These are phyloP conservation scores for Uronychia setigera DNA, from an alignment of 73 alveolate genomes.

Conservation along the genomic window DNA sequence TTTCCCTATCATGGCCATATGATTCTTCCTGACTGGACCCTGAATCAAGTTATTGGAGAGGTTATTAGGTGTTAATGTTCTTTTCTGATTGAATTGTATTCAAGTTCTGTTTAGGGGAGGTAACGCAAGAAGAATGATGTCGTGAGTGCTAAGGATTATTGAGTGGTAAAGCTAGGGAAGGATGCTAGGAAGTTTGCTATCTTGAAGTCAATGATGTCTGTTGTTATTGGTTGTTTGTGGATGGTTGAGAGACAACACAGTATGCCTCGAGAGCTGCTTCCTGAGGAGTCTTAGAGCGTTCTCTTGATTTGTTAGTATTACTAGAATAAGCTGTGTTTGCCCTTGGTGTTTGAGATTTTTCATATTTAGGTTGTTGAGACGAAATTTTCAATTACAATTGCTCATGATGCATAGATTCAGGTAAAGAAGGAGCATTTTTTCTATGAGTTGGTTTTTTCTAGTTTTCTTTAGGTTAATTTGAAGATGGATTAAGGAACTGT, in stretches of 20 bases:
- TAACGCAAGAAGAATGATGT: not conserved
- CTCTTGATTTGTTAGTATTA: not conserved
- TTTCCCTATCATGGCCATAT: slow-evolving; percentile 36
- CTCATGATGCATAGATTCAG: too few species aligned
- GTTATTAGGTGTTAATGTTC: not conserved
- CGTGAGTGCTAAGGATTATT: too few species aligned
- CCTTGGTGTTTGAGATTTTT: not conserved
- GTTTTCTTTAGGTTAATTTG: not conserved
- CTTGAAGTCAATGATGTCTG: not conserved
- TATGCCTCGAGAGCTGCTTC: not conserved
- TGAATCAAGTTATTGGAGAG: not conserved
- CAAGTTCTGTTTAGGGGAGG: not conserved
- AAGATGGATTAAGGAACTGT: not conserved
- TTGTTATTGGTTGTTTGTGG: not conserved
- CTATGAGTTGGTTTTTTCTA: not conserved
- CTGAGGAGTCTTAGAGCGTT: not conserved
- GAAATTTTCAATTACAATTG: too few species aligned
- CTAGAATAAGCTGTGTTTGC: not conserved
- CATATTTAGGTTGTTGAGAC: too few species aligned
- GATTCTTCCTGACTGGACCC: slow-evolving; percentile 5
- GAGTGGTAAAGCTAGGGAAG: not conserved
- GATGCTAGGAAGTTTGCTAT: not conserved
- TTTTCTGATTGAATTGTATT: not conserved
- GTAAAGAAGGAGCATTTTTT: not conserved
- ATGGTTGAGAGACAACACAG: not conserved